Evolutionary conservation across 2,329 filamentous ascomycete genomes (phyloP), one percentile per base, ranked within the genome.

Genomic region (Fusarium haematococcum): DNA sequence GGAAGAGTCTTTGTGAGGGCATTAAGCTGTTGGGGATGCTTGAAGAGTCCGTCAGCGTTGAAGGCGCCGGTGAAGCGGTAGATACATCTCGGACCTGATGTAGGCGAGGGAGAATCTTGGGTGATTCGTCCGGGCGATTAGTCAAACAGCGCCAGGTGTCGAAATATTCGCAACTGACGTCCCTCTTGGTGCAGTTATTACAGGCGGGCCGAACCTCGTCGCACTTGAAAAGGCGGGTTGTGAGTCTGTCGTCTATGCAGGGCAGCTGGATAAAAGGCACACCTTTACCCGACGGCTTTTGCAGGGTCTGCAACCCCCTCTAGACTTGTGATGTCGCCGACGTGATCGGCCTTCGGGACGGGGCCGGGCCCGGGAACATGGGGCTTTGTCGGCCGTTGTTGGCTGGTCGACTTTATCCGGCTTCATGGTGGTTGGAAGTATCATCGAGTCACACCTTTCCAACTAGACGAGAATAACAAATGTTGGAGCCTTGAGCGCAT

Each of bases 201-300:
- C 54, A 57, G 11, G 32, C 32, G 8, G 54, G 54, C 2, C 16
- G 54, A 3, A 5, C 23, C 32, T 57, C 54, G 13, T 57, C 32
- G 9, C 54, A 57, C 54, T 57, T 33, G 1, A 3, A 20, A 0
- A 5, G 23, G 13, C 14, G 13, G 2, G 1, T n/a, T 37, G 54
- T 57, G 7, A 57, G 20, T 37, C 20, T 18, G 2, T 27, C 16
- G 3, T 18, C 20, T 7, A 37, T 0, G 6, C 10, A 1, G 2
- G 0, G 4, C 7, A 25, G 5, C 6, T 37, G 16, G 14, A 30
- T 11, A 11, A 37, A 3, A 5, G 3, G 1, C 32, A 8, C n/a
- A 57, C 54, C 54, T 57, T 57, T n/a, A 57, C 33, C 20, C 54
- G 54, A 3, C 54, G 32, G 14, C 54, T 4, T n/a, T 57, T 57